A percentile compares a stretch with the other conserved stretches of the same genome.
These are phyloP conservation scores for Parachaetomium inaequale DNA, from an alignment of 495 filamentous ascomycete genomes.

Conservation along the genomic window DNA sequence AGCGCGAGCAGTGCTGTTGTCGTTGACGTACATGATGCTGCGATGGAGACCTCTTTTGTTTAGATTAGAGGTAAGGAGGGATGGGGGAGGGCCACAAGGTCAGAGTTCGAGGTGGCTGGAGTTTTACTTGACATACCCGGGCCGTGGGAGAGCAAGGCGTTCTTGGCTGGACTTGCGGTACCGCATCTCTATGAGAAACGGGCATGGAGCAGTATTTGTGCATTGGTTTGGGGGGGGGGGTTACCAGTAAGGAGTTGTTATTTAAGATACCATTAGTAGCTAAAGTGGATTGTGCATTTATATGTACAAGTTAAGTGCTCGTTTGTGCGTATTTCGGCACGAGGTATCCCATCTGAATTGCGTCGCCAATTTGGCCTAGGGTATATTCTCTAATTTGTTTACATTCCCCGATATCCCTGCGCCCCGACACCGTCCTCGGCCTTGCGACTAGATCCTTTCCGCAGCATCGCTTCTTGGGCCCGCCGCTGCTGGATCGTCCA, in stretches of 20 bases:
- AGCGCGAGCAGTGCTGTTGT: background rate
- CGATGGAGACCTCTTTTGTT: background rate
- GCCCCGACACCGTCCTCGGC: background rate
- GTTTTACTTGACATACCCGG: background rate
- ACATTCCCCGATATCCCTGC: too few species aligned
- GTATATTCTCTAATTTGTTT: background rate
- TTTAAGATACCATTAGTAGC: background rate
- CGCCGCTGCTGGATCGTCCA: slow-evolving; percentile 28
- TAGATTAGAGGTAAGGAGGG: too few species aligned
- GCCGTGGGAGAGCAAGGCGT: slow-evolving; percentile 1
- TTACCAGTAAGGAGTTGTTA: background rate
- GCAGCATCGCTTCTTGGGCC: slow-evolving; percentile 19
- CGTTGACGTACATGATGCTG: background rate
- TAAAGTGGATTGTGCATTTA: background rate
- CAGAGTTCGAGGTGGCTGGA: background rate
- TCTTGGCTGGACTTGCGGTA: slow-evolving; percentile 1
- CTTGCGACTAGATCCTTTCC: slow-evolving; percentile 16
- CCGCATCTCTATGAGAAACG: background rate
- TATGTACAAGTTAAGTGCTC: background rate
- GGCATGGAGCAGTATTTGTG: background rate
- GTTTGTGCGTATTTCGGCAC: background rate
- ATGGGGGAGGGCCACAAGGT: too few species aligned
- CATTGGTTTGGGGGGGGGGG: background rate
- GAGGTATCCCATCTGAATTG: too few species aligned
- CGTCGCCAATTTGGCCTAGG: background rate